These are phyloP conservation scores for Suhomyces emberorum DNA, from an alignment of 805 yeast species.

Conservation along the genomic window DNA sequence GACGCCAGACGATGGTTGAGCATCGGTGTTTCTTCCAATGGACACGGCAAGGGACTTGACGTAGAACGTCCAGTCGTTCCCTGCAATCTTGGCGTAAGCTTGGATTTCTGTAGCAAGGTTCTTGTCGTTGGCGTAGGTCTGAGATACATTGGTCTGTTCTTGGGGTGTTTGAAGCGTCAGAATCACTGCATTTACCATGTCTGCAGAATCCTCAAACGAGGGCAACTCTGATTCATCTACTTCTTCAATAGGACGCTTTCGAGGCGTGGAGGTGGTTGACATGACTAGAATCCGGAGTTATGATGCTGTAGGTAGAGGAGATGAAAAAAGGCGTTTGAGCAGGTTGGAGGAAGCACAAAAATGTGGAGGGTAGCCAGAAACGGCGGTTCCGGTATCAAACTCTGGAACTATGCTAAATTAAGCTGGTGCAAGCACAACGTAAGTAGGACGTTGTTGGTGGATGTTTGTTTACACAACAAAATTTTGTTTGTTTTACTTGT, in stretches of 20 bases:
- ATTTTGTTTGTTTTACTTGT: slow-evolving; percentile 1
- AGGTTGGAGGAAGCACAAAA: too few relatives aligned
- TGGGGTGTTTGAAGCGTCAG: slow-evolving; percentile 67
- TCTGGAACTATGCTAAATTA: too few relatives aligned
- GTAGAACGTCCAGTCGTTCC: slow-evolving; percentile 89
- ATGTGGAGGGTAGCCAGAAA: too few relatives aligned
- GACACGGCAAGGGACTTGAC: slow-evolving; percentile 73
- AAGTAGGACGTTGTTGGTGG: too few relatives aligned
- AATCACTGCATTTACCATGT: slow-evolving; percentile 71
- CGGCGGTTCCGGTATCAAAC: too few relatives aligned
- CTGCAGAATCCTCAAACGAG: slow-evolving; percentile 54
- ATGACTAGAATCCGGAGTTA: too few relatives aligned
- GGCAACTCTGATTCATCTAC: slow-evolving; percentile 28
- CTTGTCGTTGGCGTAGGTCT: slow-evolving; percentile 68
- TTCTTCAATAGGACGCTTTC: slow-evolving; percentile 23
- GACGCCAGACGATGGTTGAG: slow-evolving; percentile 10
- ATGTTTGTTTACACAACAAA: slow-evolving; percentile 23
- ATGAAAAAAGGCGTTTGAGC: too few relatives aligned
- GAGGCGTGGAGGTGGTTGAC: slow-evolving; percentile 29
- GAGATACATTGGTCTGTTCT: slow-evolving; percentile 71
- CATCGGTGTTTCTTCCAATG: slow-evolving; percentile 81
- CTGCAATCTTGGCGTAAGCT: slow-evolving; percentile 96
- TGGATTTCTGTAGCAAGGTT: slow-evolving; percentile 77
- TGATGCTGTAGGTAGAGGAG: too few relatives aligned
- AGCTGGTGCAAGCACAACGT: too few relatives aligned